A percentile compares a stretch with the other conserved stretches of the same genome.
These are phyloP conservation scores for Dovyalis caffra DNA, from an alignment of 345 rosid genomes.

Conservation along the genomic window DNA sequence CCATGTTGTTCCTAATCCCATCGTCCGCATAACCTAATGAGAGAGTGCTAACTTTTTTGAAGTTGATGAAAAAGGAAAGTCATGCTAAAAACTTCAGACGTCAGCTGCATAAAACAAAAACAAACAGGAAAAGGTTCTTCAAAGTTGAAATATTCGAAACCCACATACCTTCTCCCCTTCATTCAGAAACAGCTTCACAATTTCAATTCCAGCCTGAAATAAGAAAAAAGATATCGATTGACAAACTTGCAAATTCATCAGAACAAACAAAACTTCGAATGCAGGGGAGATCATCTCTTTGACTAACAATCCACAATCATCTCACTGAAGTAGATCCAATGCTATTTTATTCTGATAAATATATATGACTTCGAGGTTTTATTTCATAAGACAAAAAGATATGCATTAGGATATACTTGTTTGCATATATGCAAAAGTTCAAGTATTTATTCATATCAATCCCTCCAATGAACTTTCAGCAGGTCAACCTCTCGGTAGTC, in stretches of 20 bases:
- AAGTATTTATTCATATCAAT: neutral
- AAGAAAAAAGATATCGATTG: slow-evolving; percentile 14
- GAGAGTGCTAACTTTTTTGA: neutral
- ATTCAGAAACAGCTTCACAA: slow-evolving; percentile 82
- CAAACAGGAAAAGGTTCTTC: slow-evolving; percentile 2
- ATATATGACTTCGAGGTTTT: neutral
- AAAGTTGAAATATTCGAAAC: slow-evolving; percentile 8
- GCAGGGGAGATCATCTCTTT: neutral
- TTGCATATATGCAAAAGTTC: neutral
- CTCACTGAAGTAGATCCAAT: too few relatives aligned
- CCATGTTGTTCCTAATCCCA: neutral
- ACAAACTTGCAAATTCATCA: neutral
- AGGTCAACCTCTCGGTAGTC: too few relatives aligned
- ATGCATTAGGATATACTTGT: too few relatives aligned
- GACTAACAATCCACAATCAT: neutral
- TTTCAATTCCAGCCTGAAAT: slow-evolving; percentile 94
- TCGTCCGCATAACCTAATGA: neutral
- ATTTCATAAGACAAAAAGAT: neutral
- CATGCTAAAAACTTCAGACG: neutral
- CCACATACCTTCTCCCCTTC: slow-evolving; percentile 80
- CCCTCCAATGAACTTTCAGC: too few relatives aligned
- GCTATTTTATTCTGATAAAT: neutral
- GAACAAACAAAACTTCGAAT: neutral
- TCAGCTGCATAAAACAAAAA: too few relatives aligned
- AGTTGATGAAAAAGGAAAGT: neutral